Percentiles rank a stretch among this genome's conserved stretches.
phyloP scores from a whole-genome alignment of 1,284 basidiomycete genomes.

The Naganishia albida region DNA sequence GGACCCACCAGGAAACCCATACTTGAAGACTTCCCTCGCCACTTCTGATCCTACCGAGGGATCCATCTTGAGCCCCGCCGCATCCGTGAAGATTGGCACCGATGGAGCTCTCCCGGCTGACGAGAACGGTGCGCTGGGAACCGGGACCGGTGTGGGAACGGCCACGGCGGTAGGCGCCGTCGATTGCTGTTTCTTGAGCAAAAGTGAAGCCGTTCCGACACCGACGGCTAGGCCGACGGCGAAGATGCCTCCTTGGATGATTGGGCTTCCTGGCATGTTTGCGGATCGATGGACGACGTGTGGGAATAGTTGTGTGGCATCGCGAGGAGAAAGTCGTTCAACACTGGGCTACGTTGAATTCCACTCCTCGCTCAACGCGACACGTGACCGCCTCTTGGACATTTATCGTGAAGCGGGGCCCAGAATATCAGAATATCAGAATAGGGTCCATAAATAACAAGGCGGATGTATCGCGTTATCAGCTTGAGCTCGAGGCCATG shows the following conservation, averaged over 20 bases:
- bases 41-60: constrained; percentile 43
- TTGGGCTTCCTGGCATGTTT: constrained; percentile 29
- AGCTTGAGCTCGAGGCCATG: constrained; percentile 2
- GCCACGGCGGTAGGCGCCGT: constrained; percentile 12
- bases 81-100: too few species aligned
- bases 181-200: constrained; percentile 8
- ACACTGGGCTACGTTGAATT: background rate
- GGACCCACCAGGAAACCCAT: constrained; percentile 70
- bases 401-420: background rate
- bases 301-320: background rate
- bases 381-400: constrained; percentile 4
- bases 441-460: constrained; percentile 1
- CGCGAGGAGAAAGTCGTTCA: constrained; percentile 3
- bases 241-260: constrained; percentile 40
- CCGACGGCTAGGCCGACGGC: constrained; percentile 52
- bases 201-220: constrained; percentile 43
- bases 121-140: constrained; percentile 38
- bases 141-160: constrained; percentile 17
- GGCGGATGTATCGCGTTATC: constrained; percentile 8
- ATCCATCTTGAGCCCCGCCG: background rate
- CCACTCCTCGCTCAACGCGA: background rate
- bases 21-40: constrained; percentile 60
- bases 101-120: constrained; percentile 35
- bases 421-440: too few species aligned
- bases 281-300: background rate